Base-by-base conservation (phyloP, 192 early-diverging fungal species). In the Backusella tuberculispora region DNA sequence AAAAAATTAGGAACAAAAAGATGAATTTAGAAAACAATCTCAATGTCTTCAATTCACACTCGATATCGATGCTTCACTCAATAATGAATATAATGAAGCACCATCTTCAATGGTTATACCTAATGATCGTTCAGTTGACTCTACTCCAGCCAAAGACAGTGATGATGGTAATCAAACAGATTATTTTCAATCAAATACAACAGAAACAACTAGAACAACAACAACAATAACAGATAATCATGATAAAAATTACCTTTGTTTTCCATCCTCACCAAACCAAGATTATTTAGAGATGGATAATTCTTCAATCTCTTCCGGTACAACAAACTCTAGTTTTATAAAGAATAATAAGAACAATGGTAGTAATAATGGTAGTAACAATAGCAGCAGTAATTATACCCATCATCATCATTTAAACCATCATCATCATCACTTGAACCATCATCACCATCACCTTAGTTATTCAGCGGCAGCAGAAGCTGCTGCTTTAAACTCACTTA, bases 21-120 rank as follows among this genome's bases (percentile, higher is more conserved):
- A 40, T 0, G 67, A 69, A 7, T 69, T 46, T 47, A 21, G 29
- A 69, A 69, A 69, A 6, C 68, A 69, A 17, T 47, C 68, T 46
- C 68, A 69, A 24, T 69, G 68, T 37, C 7, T 69, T 34, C 68
- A 69, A 26, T 69, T 69, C 42, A 69, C 68, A 29, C 42, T 69
- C 8, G 68, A 47, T 29, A 69, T 69, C 13, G 68, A 69, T 26
- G 21, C 24, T 9, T 45, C 42, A 5, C 15, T 69, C 10, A 15
- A 1, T 12, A 69, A 12, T 1, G 66, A 40, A 3, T 67, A 69
- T 43, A 29, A 37, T 14, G 68, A 69, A 46, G 42, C 40, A 67
- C 66, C 66, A 42, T 67, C 66, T 15, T 69, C 68, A 12, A 69
- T 69, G 68, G 68, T 69, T 45, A 69, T 69, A 47, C 68, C 68